phyloP scores from a whole-genome alignment of 2,329 filamentous ascomycete genomes.

The Xylariales sp. region DNA sequence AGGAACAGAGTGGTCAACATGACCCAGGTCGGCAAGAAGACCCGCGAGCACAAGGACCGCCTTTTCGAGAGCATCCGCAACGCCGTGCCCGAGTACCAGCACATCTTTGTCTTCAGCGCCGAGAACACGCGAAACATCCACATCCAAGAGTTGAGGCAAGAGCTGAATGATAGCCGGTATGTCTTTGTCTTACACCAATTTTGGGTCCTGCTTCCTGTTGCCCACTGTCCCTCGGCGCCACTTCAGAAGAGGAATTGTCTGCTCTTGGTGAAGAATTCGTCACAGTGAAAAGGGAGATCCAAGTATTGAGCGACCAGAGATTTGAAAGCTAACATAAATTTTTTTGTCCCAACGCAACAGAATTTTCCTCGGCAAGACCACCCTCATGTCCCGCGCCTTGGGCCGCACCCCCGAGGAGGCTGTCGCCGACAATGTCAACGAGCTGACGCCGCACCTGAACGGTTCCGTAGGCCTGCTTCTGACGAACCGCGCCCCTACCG shows the following conservation, averaged over 20 bases:
- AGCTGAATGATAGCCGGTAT: slow-evolving; percentile 81
- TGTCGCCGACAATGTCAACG: slow-evolving; percentile 72
- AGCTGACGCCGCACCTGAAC: slow-evolving; percentile 63
- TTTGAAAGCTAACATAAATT: slow-evolving; percentile 12
- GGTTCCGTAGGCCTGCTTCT: slow-evolving; percentile 89
- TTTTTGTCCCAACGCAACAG: slow-evolving; percentile 42
- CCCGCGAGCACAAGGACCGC: slow-evolving; percentile 82
- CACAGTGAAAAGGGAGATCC: too few species aligned
- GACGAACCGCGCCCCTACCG: slow-evolving; percentile 68
- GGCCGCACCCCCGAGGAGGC: slow-evolving; percentile 74
- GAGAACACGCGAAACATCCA: slow-evolving; percentile 99
- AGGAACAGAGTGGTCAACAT: slow-evolving; percentile 85
- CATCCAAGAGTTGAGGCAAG: slow-evolving; percentile 82
- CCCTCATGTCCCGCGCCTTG: slow-evolving; percentile 95
- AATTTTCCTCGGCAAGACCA: slow-evolving; percentile 98
- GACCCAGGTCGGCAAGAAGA: slow-evolving; percentile 89
- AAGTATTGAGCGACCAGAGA: slow-evolving; percentile 3
- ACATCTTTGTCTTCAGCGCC: slow-evolving; percentile 89
- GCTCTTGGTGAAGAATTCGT: too few species aligned
- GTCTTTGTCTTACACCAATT: slow-evolving; percentile 18
- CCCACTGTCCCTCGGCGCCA: neutral
- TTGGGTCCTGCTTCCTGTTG: neutral
- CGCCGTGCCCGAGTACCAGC: slow-evolving; percentile 77
- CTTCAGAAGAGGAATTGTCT: neutral
- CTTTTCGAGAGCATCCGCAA: slow-evolving; percentile 87